phyloP scores from a whole-genome alignment of 257 asterid genomes.

The Sherardia arvensis region DNA sequence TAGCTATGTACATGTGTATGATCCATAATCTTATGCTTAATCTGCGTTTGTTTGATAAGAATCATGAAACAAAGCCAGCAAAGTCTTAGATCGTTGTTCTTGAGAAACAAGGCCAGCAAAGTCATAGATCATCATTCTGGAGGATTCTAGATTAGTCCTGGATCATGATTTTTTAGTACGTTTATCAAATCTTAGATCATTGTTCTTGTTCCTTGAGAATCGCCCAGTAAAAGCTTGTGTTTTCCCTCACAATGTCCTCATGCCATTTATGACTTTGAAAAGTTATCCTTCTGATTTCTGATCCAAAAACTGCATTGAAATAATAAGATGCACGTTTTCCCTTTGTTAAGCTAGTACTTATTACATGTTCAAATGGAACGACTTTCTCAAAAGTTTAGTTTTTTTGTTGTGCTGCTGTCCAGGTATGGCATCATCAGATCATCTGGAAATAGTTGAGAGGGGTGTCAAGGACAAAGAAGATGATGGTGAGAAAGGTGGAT shows the following conservation, averaged over 20 bases:
- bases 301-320: background rate
- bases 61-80: background rate
- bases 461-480: conserved; percentile 43
- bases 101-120: no score
- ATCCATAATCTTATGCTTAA: background rate
- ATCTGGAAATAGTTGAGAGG: conserved; percentile 44
- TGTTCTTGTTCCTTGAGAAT: background rate
- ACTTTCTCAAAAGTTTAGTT: background rate
- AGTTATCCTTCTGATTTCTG: no score
- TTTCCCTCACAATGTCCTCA: background rate
- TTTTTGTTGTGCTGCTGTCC: background rate
- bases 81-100: background rate
- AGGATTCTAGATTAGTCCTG: background rate
- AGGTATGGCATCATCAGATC: conserved; percentile 62
- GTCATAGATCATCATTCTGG: no score
- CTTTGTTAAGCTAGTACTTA: background rate
- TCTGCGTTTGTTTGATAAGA: background rate
- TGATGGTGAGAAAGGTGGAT: conserved; percentile 67
- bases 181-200: background rate
- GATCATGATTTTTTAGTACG: background rate
- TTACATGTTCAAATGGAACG: background rate
- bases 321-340: background rate
- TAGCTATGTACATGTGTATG: background rate
- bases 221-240: background rate
- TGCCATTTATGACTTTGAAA: background rate